Evolutionary conservation across 495 filamentous ascomycete genomes (phyloP).

Genomic region (Rhypophila decipiens): DNA sequence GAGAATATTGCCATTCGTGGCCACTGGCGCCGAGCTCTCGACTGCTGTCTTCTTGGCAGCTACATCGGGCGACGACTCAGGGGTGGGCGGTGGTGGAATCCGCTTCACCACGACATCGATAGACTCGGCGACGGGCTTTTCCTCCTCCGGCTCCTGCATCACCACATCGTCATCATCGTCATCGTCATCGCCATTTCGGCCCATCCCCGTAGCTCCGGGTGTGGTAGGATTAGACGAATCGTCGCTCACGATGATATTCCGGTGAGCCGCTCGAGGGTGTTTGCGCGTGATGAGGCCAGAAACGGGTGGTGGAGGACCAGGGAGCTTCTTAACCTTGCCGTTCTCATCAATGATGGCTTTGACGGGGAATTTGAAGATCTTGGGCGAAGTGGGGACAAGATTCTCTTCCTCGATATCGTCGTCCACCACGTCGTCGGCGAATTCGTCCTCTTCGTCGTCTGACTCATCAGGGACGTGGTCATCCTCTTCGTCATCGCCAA

Average conservation of each 20-base stretch:
- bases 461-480: conserved; percentile 44
- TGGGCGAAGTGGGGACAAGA: conserved; percentile 32
- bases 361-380: conserved; percentile 59
- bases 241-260: conserved; percentile 25
- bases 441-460: conserved; percentile 53
- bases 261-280: conserved; percentile 15
- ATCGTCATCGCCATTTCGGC: background rate
- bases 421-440: conserved; percentile 51
- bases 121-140: conserved; percentile 18
- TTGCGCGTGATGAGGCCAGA: conserved; percentile 8
- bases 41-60: too few relatives aligned
- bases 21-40: too few relatives aligned
- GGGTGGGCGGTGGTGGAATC: too few relatives aligned
- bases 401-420: conserved; percentile 37
- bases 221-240: conserved; percentile 6
- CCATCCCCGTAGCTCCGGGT: background rate
- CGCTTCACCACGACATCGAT: conserved; percentile 22
- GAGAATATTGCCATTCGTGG: too few relatives aligned
- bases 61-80: too few relatives aligned
- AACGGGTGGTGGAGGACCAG: conserved; percentile 18
- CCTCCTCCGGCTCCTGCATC: conserved; percentile 15
- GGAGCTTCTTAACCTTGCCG: conserved; percentile 18
- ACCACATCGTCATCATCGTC: conserved; percentile 7
- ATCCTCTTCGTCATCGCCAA: conserved; percentile 57
- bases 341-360: conserved; percentile 24